Percentiles rank a stretch among this genome's conserved stretches.
Evolutionary conservation across 805 yeast species (phyloP).

Genomic region (Wickerhamomyces mucosus): DNA sequence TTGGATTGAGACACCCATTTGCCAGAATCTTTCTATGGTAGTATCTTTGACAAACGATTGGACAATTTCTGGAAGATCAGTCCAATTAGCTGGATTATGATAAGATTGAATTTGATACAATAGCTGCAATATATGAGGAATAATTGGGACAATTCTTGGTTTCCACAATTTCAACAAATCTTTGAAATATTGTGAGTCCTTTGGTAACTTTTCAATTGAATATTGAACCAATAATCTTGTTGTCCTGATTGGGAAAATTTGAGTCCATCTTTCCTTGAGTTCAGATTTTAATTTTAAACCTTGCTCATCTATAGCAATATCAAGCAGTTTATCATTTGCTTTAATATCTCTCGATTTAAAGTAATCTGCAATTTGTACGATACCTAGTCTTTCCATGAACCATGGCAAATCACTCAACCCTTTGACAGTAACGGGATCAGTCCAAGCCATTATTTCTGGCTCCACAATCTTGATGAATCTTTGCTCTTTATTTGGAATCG

Average conservation of each 20-base stretch:
- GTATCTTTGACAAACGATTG: slow-evolving; percentile 87
- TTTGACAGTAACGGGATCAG: slow-evolving; percentile 81
- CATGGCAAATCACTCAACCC: slow-evolving; percentile 86
- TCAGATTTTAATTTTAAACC: slow-evolving; percentile 71
- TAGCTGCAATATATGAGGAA: slow-evolving; percentile 84
- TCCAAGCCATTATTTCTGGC: slow-evolving; percentile 89
- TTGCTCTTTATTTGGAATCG: slow-evolving; percentile 62
- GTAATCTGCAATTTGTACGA: slow-evolving; percentile 86
- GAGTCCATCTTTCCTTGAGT: slow-evolving; percentile 85
- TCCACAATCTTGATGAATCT: slow-evolving; percentile 84
- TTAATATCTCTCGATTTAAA: slow-evolving; percentile 76
- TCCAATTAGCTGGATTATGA: slow-evolving; percentile 91
- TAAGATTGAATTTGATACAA: slow-evolving; percentile 88
- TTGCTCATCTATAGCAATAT: slow-evolving; percentile 81
- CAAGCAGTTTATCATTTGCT: slow-evolving; percentile 62
- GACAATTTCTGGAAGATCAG: slow-evolving; percentile 75
- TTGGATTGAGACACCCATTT: slow-evolving; percentile 92
- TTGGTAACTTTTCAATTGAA: slow-evolving; percentile 84
- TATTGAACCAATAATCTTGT: slow-evolving; percentile 93
- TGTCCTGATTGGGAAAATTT: slow-evolving; percentile 90
- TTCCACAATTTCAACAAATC: slow-evolving; percentile 71
- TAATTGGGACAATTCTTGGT: slow-evolving; percentile 84
- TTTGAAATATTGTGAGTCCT: slow-evolving; percentile 64
- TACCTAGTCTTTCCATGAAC: slow-evolving; percentile 97
- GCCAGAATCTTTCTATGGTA: slow-evolving; percentile 95